A percentile compares a stretch with the other conserved stretches of the same genome.
Conservation (phyloP, 1,284 basidiomycete species). For the Athelia sp. region DNA sequence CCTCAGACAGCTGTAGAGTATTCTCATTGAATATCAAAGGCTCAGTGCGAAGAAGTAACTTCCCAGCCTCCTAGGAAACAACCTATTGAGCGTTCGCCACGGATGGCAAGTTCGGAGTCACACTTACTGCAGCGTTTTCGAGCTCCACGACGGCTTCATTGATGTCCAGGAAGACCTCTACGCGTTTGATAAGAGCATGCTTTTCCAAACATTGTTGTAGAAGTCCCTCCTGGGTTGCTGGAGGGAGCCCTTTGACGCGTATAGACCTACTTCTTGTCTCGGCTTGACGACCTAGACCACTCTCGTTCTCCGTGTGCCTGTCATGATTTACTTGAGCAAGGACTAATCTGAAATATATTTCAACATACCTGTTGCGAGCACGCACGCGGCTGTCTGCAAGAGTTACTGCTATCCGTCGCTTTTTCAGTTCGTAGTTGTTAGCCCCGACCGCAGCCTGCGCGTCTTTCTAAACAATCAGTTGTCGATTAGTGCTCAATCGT, state of each 20-base stretch:
- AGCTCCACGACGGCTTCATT: conserved; percentile 78
- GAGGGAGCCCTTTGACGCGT: conserved; percentile 70
- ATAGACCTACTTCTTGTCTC: conserved; percentile 70
- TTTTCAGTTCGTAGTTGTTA: conserved; percentile 84
- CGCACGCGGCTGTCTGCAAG: conserved; percentile 71
- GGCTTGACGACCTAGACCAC: conserved; percentile 51
- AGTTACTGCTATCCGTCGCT: conserved; percentile 80
- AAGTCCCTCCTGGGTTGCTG: conserved; percentile 76
- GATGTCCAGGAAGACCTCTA: conserved; percentile 68
- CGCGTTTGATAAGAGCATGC: conserved; percentile 61
- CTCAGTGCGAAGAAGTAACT: conserved; percentile 63
- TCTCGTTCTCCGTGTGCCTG: conserved; percentile 41
- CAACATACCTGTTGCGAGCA: conserved; percentile 43
- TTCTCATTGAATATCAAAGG: conserved; percentile 64
- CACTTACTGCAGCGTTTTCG: conserved; percentile 63
- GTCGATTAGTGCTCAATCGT: too few species aligned
- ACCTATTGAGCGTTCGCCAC: conserved; percentile 4
- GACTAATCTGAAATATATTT: neutral
- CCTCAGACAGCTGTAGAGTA: conserved; percentile 52
- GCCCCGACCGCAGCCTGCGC: conserved; percentile 70
- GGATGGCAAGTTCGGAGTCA: neutral
- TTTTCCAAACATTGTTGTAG: conserved; percentile 87
- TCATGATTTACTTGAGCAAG: conserved; percentile 2
- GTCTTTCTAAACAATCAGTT: conserved; percentile 45
- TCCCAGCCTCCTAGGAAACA: conserved; percentile 66